Evolutionary conservation across 257 asterid genomes (phyloP), one percentile per base, ranked within the genome.

Genomic region (Solanum sparsipilum): DNA sequence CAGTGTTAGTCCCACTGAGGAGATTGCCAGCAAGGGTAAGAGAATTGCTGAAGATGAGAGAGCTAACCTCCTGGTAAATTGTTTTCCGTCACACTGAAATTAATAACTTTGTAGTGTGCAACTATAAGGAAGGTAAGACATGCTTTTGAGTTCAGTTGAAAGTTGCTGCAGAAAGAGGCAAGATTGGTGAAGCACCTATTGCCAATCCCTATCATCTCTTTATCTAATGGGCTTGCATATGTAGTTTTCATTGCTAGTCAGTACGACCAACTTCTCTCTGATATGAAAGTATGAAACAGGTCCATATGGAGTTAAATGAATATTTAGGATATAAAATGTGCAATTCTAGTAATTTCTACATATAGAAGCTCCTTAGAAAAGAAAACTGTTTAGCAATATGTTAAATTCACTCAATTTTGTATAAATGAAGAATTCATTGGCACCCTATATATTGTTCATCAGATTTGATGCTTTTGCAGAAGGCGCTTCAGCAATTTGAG

Each of bases 401-500:
- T 48, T 82, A 82, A 81, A 82, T 82, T 82, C 85, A 81, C 41
- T 46, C 68, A 29, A 48, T 29, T 81, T 81, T 15, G 16, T 81
- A 46, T 81, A 27, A 18, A 18, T 81, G 82, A 75, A n/a, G 58
- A 23, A 38, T 76, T 81, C 68, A 81, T 4, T n/a, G 25, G 29
- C 8, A 12, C 67, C 81, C 86, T 78, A 74, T 68, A 60, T 67
- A 27, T 82, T 79, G 84, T 74, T 67, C 67, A 38, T 85, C 38
- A 56, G 46, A 78, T 81, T 75, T 87, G 71, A 74, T 83, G 70
- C 38, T 88, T 93, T 90, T 90, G 91, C 96, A 97, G 99, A 91
- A 91, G 90, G 91, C 92, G 92, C 94, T 97, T 90, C 91, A 89
- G 93, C 95, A 93, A 87, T 95, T 94, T 87, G 96, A 97, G 92